These are phyloP conservation scores for Phylloporus scabripes DNA, from an alignment of 768 basidiomycete genomes.

Conservation along the genomic window DNA sequence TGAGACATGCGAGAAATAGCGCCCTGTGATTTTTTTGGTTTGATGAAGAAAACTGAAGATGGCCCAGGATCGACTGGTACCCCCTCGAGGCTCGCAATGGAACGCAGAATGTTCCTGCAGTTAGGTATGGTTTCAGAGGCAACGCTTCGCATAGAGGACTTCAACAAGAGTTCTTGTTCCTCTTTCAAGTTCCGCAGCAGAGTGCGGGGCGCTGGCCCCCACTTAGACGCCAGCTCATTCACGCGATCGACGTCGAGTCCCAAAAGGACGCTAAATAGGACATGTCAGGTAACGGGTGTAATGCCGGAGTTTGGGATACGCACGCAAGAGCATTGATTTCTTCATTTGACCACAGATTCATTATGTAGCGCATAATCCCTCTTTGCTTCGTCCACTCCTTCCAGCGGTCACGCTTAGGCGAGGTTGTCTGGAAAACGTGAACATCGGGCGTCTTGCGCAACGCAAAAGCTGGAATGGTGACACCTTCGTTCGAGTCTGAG, in stretches of 20 bases:
- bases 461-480: neutral
- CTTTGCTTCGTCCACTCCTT: neutral
- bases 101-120: neutral
- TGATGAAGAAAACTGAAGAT: neutral
- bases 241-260: neutral
- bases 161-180: neutral
- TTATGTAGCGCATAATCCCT: neutral
- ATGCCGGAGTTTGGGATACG: neutral
- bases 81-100: neutral
- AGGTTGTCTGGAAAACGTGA: neutral
- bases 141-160: neutral
- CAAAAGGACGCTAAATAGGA: neutral
- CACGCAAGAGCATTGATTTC: neutral
- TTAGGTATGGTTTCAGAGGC: neutral
- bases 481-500: neutral
- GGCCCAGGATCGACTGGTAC: neutral
- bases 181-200: neutral
- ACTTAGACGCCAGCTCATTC: neutral
- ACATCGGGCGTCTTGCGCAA: neutral
- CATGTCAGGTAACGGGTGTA: neutral
- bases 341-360: neutral
- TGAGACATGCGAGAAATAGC: neutral
- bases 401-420: neutral
- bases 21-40: neutral
- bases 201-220: neutral